These are phyloP conservation scores for Polytrichum commune DNA, from an alignment of 225 moss, liverwort and hornwort species.

Conservation along the genomic window DNA sequence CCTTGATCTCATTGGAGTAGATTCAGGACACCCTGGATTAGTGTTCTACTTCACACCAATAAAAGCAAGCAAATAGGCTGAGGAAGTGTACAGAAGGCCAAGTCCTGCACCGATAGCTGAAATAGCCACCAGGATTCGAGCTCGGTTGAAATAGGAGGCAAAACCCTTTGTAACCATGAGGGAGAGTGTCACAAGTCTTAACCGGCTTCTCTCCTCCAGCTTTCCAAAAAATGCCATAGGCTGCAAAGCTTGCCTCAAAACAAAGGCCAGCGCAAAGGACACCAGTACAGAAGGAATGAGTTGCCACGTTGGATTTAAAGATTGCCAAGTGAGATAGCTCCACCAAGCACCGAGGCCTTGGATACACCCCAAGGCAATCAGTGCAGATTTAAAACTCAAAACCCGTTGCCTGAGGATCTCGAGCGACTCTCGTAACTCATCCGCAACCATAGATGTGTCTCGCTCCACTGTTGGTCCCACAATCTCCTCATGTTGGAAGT, in stretches of 20 bases:
- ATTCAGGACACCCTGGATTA: neutral
- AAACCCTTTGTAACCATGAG: conserved; percentile 76
- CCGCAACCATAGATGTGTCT: conserved; percentile 70
- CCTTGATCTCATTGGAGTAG: neutral
- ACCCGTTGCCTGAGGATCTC: conserved; percentile 43
- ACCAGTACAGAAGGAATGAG: conserved; percentile 44
- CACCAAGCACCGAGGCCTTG: conserved; percentile 57
- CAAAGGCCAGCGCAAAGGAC: conserved; percentile 57
- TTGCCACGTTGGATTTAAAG: conserved; percentile 51
- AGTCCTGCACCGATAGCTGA: conserved; percentile 21
- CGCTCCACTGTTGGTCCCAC: conserved; percentile 89
- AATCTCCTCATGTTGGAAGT: conserved; percentile 90
- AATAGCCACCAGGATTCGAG: conserved; percentile 37
- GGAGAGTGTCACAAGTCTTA: conserved; percentile 64
- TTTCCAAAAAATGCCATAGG: conserved; percentile 66
- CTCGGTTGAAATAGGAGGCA: conserved; percentile 52
- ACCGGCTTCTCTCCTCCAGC: conserved; percentile 76
- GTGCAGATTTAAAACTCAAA: conserved; percentile 50
- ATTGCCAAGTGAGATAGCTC: conserved; percentile 47
- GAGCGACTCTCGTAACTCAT: conserved; percentile 60
- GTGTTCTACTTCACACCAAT: conserved; percentile 36
- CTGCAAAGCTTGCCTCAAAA: conserved; percentile 48
- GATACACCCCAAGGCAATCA: conserved; percentile 54
- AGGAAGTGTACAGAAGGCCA: conserved; percentile 30
- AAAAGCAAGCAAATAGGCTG: conserved; percentile 30